Evolutionary conservation across 2,329 filamentous ascomycete genomes (phyloP).

Genomic region (Amesomyces nigricolor): DNA sequence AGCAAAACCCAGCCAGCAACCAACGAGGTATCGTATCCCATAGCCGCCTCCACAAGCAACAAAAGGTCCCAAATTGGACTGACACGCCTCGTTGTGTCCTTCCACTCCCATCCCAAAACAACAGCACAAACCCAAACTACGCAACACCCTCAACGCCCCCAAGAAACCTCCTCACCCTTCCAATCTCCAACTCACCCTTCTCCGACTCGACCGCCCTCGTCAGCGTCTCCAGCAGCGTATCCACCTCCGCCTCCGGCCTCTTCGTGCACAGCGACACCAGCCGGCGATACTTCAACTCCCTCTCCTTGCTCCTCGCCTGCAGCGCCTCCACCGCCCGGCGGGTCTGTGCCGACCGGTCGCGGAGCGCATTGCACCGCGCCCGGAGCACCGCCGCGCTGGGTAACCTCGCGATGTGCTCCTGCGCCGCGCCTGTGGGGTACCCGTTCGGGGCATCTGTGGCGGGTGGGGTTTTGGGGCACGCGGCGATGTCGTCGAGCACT

Average conservation of each 20-base stretch:
- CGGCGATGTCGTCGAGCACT: slow-evolving; percentile 38
- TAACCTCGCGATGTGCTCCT: slow-evolving; percentile 34
- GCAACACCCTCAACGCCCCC: slow-evolving; percentile 64
- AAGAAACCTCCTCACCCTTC: slow-evolving; percentile 71
- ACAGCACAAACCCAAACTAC: not conserved
- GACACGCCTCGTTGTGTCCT: not conserved
- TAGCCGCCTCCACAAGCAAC: not conserved
- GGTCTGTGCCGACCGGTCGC: slow-evolving; percentile 61
- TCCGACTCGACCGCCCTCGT: slow-evolving; percentile 89
- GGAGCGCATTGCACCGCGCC: slow-evolving; percentile 65
- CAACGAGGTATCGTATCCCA: not conserved
- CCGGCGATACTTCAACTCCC: slow-evolving; percentile 81
- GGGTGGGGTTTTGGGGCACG: slow-evolving; percentile 33
- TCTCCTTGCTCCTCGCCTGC: slow-evolving; percentile 71
- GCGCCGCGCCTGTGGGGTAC: slow-evolving; percentile 25
- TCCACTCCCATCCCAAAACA: not conserved
- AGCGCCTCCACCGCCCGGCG: slow-evolving; percentile 63
- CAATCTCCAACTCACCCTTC: slow-evolving; percentile 67
- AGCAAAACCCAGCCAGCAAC: not conserved
- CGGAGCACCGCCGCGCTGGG: slow-evolving; percentile 58
- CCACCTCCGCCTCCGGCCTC: slow-evolving; percentile 71
- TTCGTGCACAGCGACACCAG: slow-evolving; percentile 84
- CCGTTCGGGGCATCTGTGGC: slow-evolving; percentile 19
- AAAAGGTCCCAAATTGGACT: not conserved
- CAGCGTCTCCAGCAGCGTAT: slow-evolving; percentile 71